Conservation (phyloP, 257 asterid species). For the Solanum clarkiae region DNA sequence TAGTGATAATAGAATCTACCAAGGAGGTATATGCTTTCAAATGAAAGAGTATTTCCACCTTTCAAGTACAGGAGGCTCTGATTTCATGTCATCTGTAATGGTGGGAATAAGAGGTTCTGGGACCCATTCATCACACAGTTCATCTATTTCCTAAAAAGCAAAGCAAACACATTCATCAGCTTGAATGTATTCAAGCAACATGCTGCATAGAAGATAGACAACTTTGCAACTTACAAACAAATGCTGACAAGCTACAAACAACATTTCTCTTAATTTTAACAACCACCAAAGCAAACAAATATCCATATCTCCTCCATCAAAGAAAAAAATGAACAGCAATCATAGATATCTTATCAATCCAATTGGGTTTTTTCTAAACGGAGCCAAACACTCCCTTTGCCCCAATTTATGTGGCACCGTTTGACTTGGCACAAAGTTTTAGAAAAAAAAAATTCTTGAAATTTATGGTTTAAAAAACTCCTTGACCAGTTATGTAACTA, state of each 20-base stretch:
- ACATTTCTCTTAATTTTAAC: background rate
- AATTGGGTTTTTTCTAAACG: no score
- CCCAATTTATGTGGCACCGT: background rate
- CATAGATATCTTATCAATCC: no score
- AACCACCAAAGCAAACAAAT: background rate
- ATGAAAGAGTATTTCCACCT: constrained; percentile 31
- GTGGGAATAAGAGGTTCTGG: constrained; percentile 83
- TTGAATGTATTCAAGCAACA: background rate
- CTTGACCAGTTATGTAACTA: background rate
- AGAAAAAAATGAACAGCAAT: no score
- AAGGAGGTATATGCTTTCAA: background rate
- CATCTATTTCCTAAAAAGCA: constrained; percentile 82
- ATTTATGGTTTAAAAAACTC: background rate
- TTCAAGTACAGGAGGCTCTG: constrained; percentile 76
- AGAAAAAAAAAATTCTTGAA: background rate
- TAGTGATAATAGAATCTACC: background rate
- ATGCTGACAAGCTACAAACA: background rate
- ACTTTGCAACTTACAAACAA: background rate
- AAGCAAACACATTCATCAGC: constrained; percentile 9
- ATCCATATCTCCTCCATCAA: background rate
- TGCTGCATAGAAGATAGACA: background rate
- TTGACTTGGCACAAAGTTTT: background rate
- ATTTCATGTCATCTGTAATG: constrained; percentile 51
- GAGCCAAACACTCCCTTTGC: background rate
- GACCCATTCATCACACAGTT: constrained; percentile 87